Evolutionary conservation across 2,329 filamentous ascomycete species (phyloP).

Genomic region (Diplodia sapinea): DNA sequence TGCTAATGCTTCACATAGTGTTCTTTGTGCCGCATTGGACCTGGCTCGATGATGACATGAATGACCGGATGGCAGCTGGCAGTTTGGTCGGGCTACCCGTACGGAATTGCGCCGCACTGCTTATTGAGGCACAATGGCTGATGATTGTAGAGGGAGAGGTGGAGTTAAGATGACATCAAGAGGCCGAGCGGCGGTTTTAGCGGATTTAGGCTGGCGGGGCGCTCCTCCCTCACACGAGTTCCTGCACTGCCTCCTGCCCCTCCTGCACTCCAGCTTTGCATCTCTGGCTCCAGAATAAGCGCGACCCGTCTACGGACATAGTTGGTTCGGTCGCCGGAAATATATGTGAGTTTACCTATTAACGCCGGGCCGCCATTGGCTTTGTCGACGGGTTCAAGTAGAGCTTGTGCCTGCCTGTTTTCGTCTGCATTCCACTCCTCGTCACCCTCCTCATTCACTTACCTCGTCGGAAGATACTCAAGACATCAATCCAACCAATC

Average conservation of each 20-base stretch:
- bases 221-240: background rate
- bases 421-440: background rate
- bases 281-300: background rate
- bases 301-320: background rate
- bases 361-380: conserved; percentile 4
- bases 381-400: background rate
- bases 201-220: conserved; percentile 9
- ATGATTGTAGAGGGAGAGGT: background rate
- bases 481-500: background rate
- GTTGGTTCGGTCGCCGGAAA: background rate
- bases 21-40: too few relatives aligned
- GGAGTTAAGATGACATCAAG: conserved; percentile 1
- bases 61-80: background rate
- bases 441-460: background rate
- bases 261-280: background rate
- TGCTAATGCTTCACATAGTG: too few relatives aligned
- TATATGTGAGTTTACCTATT: conserved; percentile 1
- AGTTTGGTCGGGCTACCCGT: background rate
- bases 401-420: background rate
- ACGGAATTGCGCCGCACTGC: background rate
- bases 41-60: background rate
- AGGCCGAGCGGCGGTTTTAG: conserved; percentile 3
- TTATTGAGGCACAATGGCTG: background rate
- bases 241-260: background rate
- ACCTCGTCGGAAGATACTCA: background rate